phyloP scores from a whole-genome alignment of 1,284 basidiomycete species.

The Crucibulum cyathiforme region DNA sequence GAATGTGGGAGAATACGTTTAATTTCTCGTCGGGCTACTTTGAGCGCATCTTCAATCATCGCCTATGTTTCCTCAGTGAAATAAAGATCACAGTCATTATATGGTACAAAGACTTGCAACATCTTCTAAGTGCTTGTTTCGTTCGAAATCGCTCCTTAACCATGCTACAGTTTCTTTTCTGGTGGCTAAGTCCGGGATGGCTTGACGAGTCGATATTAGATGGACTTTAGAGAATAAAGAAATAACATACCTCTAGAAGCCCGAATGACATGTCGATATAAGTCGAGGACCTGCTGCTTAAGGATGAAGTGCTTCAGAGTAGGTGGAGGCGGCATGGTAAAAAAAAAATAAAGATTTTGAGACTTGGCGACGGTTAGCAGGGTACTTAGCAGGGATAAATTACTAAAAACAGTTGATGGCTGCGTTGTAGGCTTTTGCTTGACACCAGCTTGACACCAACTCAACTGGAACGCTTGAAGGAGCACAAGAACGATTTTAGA shows the following conservation, averaged over 20 bases:
- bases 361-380: too few species aligned
- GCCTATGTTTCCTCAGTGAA: constrained; percentile 41
- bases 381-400: neutral
- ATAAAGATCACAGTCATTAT: constrained; percentile 1
- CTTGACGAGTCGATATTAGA: constrained; percentile 41
- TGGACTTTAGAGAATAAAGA: constrained; percentile 4
- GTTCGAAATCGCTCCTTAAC: constrained; percentile 76
- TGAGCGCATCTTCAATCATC: constrained; percentile 57
- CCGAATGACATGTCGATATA: constrained; percentile 72
- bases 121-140: constrained; percentile 62
- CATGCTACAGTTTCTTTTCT: constrained; percentile 72
- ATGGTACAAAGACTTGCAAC: constrained; percentile 45
- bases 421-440: neutral
- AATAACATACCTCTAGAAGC: constrained; percentile 63
- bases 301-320: constrained; percentile 80
- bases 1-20: constrained; percentile 48
- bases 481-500: too few species aligned
- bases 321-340: constrained; percentile 26
- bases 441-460: too few species aligned
- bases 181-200: constrained; percentile 62
- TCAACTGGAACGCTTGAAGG: too few species aligned
- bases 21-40: constrained; percentile 58
- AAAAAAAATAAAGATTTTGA: too few species aligned
- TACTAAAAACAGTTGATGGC: neutral
- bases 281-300: constrained; percentile 59